Evolutionary conservation across 768 basidiomycete genomes (phyloP), one percentile per base, ranked within the genome.

Genomic region (Jaapia argillacea): DNA sequence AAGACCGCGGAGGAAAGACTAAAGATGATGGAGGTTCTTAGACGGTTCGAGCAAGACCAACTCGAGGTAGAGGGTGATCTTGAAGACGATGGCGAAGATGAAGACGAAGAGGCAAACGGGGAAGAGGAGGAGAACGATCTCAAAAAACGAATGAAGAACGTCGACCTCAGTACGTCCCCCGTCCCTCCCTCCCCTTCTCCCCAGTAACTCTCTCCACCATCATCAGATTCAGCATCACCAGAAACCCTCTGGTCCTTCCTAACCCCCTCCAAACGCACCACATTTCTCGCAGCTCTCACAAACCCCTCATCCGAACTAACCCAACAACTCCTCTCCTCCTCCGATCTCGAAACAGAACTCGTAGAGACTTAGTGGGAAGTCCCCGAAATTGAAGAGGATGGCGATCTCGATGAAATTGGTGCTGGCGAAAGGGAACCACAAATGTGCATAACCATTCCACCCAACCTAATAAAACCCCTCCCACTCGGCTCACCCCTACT

Each of bases 361-460:
- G 60, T 61, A 3, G 61, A 65, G 4, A 87, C 88, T 4, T 92
- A 89, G 89, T 92, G 88, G 87, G 71, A 79, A 43, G 61, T 53
- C 16, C 49, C 53, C 57, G 53, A 21, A 62, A 65, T 51, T 71
- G 71, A 3, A 58, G 3, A 53, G 69, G 36, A 72, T 81, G 48
- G 33, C 43, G 5, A 58, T 82, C 14, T 78, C 79, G 20, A 41
- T 55, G 13, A 59, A 61, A 1, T 64, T 78, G 53, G 46, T 75
- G 16, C 47, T 62, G 3, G 18, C 43, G 12, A 24, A 36, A 1
- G 27, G 33, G 3, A 43, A 40, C 27, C 28, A 20, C 6, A 20
- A 6, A 38, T 10, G 20, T 13, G 13, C 37, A 12, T 80, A 42
- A 35, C 40, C 4, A 58, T 81, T 24, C 75, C 78, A 24, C 37